Evolutionary conservation across 1,284 basidiomycete genomes (phyloP).

Genomic region (Heimioporus retisporus): DNA sequence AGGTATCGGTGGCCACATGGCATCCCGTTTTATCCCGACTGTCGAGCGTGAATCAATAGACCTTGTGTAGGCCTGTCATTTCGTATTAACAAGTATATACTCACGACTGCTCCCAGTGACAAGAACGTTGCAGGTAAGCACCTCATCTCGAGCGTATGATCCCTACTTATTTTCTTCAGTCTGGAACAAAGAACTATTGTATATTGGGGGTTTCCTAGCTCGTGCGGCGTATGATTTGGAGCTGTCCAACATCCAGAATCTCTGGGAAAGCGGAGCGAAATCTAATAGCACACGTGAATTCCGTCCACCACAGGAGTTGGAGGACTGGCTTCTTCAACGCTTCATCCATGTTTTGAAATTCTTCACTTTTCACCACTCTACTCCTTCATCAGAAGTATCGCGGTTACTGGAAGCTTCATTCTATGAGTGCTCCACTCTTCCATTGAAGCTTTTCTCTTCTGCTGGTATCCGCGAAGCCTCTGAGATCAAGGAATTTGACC

Average conservation of each 20-base stretch:
- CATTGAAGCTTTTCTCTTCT: slow-evolving; percentile 85
- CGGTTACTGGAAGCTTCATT: slow-evolving; percentile 85
- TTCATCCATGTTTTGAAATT: slow-evolving; percentile 91
- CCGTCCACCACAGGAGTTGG: slow-evolving; percentile 52
- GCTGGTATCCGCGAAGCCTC: slow-evolving; percentile 78
- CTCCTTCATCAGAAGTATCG: slow-evolving; percentile 90
- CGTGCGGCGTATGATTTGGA: slow-evolving; percentile 93
- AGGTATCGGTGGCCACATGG: slow-evolving; percentile 92
- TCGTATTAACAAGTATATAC: neutral
- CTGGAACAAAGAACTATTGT: slow-evolving; percentile 92
- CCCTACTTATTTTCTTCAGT: slow-evolving; percentile 50
- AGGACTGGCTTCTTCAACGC: slow-evolving; percentile 65
- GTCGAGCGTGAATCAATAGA: slow-evolving; percentile 98
- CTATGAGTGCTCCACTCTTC: slow-evolving; percentile 69
- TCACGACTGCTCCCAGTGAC: slow-evolving; percentile 59
- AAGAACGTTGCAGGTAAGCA: slow-evolving; percentile 76
- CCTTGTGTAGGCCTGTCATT: slow-evolving; percentile 51
- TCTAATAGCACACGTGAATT: slow-evolving; percentile 30
- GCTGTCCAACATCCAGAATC: slow-evolving; percentile 65
- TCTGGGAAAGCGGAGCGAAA: slow-evolving; percentile 64
- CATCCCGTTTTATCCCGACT: slow-evolving; percentile 95
- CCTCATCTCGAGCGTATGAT: neutral
- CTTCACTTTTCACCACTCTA: slow-evolving; percentile 90
- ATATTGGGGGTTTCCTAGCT: slow-evolving; percentile 85
- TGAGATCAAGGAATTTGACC: slow-evolving; percentile 85